These are phyloP conservation scores for Ottelia alismoides DNA, from an alignment of 106 monocot genomes.

Conservation along the genomic window DNA sequence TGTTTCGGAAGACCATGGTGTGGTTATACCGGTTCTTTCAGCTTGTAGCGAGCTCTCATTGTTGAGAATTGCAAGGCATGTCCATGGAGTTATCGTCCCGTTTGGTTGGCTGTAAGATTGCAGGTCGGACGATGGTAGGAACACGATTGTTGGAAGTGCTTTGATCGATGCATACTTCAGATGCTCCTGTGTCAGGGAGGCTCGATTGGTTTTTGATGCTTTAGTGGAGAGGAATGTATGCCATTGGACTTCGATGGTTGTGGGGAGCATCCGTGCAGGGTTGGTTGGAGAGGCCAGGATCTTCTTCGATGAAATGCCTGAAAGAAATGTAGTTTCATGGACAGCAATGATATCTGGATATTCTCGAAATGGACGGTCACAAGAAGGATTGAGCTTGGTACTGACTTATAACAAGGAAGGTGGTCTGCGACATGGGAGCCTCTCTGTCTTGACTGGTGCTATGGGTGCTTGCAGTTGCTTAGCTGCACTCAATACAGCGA, in stretches of 20 bases:
- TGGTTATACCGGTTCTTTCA: constrained; percentile 19
- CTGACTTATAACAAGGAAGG: constrained; percentile 17
- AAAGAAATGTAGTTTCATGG: constrained; percentile 44
- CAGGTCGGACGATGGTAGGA: background rate
- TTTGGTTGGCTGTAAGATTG: constrained; percentile 2
- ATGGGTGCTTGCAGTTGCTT: constrained; percentile 48
- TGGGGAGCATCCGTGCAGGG: constrained; percentile 24
- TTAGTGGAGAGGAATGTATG: constrained; percentile 15
- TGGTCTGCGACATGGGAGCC: constrained; percentile 10
- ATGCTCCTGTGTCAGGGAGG: constrained; percentile 25
- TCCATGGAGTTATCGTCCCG: constrained; percentile 22
- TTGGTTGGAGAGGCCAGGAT: constrained; percentile 17
- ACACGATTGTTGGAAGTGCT: constrained; percentile 11
- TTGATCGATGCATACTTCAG: constrained; percentile 52
- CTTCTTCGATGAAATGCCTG: constrained; percentile 25
- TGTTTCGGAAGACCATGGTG: constrained; percentile 14
- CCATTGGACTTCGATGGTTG: constrained; percentile 41
- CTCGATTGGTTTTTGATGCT: constrained; percentile 13
- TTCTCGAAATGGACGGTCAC: constrained; percentile 17
- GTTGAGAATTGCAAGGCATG: constrained; percentile 19
- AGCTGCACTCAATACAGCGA: constrained; percentile 26
- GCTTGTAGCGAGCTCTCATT: constrained; percentile 27
- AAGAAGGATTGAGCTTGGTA: constrained; percentile 26
- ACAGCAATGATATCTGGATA: constrained; percentile 37
- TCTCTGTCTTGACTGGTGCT: constrained; percentile 26